Evolutionary conservation across 805 yeast genomes (phyloP).

Genomic region (Scheffersomyces lignosus): DNA sequence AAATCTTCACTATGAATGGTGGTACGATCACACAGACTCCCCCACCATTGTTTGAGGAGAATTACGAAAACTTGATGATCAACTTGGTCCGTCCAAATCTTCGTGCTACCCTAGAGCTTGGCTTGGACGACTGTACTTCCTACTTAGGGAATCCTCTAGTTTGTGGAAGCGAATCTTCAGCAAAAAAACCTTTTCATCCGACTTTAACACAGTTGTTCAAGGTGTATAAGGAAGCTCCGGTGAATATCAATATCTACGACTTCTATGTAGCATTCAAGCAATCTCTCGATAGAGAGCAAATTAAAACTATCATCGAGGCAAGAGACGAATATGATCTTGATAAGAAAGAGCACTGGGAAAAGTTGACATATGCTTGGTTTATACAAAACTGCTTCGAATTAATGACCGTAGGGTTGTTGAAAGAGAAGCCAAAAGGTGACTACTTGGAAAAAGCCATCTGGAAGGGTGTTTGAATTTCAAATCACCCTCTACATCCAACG

Average conservation of each 20-base stretch:
- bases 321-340: slow-evolving; percentile 17
- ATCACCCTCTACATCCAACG: too few relatives aligned
- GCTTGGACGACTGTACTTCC: slow-evolving; percentile 29
- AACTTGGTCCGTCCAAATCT: slow-evolving; percentile 37
- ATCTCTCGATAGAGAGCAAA: slow-evolving; percentile 32
- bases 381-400: slow-evolving; percentile 73
- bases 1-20: slow-evolving; percentile 31
- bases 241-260: slow-evolving; percentile 65
- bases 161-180: background rate
- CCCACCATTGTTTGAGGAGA: slow-evolving; percentile 30
- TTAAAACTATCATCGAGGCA: slow-evolving; percentile 12
- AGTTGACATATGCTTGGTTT: slow-evolving; percentile 67
- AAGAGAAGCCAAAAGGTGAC: slow-evolving; percentile 63
- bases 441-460: slow-evolving; percentile 68
- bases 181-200: background rate
- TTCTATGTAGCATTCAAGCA: slow-evolving; percentile 62
- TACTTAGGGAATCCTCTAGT: slow-evolving; percentile 15
- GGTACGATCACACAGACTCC: slow-evolving; percentile 9
- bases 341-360: slow-evolving; percentile 51
- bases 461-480: slow-evolving; percentile 58
- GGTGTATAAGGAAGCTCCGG: slow-evolving; percentile 77
- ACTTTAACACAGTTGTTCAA: slow-evolving; percentile 58
- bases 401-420: slow-evolving; percentile 65
- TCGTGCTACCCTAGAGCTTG: slow-evolving; percentile 29
- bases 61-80: slow-evolving; percentile 38